These are phyloP conservation scores for Drechslerella dactyloides DNA, from an alignment of 2,329 filamentous ascomycete species.

Conservation along the genomic window DNA sequence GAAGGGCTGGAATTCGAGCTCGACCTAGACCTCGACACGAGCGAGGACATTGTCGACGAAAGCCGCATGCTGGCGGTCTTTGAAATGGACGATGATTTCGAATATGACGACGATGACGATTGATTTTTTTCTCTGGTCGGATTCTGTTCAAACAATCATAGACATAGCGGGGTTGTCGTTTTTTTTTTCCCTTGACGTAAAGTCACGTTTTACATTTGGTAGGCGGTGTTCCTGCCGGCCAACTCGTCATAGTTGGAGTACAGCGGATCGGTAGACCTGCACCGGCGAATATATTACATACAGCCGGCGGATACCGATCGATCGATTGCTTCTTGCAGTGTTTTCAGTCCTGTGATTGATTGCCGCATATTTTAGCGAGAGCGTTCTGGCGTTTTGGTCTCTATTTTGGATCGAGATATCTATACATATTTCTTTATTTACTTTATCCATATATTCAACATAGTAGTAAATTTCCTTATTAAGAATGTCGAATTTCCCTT, in stretches of 20 bases:
- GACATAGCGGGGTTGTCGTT: not conserved
- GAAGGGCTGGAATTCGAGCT: conserved; percentile 42
- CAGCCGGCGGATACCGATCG: conserved; percentile 7
- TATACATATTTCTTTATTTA: conserved; percentile 1
- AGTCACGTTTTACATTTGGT: not conserved
- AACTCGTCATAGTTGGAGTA: not conserved
- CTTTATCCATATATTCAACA: conserved; percentile 12
- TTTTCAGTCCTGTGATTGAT: conserved; percentile 8
- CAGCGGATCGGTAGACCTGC: not conserved
- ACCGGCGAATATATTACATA: conserved; percentile 8
- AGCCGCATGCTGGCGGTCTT: conserved; percentile 38
- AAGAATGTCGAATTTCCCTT: not conserved
- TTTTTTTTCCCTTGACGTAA: not conserved
- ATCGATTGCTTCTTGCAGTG: conserved; percentile 19
- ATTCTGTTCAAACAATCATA: too few species aligned
- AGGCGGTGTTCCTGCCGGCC: not conserved
- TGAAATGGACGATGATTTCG: conserved; percentile 46
- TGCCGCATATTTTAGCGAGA: conserved; percentile 45
- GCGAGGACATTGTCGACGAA: conserved; percentile 38
- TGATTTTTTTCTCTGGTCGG: conserved; percentile 22
- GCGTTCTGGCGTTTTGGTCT: conserved; percentile 38
- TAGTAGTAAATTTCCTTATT: conserved; percentile 5
- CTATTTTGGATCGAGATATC: too few species aligned
- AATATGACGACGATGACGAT: conserved; percentile 42
- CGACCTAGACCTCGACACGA: conserved; percentile 16